These are phyloP conservation scores for Alternaria sp. DNA, from an alignment of 2,329 filamentous ascomycete species.

Conservation along the genomic window DNA sequence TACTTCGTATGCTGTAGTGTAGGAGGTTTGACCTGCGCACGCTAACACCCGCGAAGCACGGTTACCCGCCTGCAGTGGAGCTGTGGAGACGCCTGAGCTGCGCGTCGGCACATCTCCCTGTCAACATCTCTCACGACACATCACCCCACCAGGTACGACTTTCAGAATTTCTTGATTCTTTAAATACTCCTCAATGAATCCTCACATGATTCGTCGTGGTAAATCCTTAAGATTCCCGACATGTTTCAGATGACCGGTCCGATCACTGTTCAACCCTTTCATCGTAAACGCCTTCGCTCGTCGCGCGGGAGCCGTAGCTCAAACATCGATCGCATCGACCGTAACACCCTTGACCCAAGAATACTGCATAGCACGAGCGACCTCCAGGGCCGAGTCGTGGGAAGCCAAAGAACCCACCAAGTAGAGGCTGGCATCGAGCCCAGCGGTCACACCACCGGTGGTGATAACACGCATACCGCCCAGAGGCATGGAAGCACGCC, in stretches of 20 bases:
- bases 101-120: constrained; percentile 1
- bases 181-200: constrained; percentile 34
- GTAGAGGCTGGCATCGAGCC: constrained; percentile 85
- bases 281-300: constrained; percentile 36
- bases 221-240: constrained; percentile 39
- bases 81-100: constrained; percentile 11
- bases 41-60: not conserved
- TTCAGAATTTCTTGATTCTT: constrained; percentile 13
- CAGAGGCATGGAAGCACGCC: constrained; percentile 78
- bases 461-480: constrained; percentile 77
- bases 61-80: not conserved
- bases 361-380: constrained; percentile 79
- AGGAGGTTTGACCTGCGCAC: not conserved
- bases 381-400: constrained; percentile 77
- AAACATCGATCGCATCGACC: constrained; percentile 85
- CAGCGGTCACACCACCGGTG: constrained; percentile 78
- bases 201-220: constrained; percentile 40
- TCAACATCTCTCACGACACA: not conserved
- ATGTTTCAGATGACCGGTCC: constrained; percentile 29
- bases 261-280: constrained; percentile 32
- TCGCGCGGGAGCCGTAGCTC: constrained; percentile 43
- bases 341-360: constrained; percentile 86
- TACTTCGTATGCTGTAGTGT: not conserved
- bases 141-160: not conserved
- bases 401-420: constrained; percentile 83